Percentiles rank a stretch among this genome's conserved stretches.
phyloP scores from a whole-genome alignment of 2,329 filamentous ascomycete species.

The Hypoxylon sp. region DNA sequence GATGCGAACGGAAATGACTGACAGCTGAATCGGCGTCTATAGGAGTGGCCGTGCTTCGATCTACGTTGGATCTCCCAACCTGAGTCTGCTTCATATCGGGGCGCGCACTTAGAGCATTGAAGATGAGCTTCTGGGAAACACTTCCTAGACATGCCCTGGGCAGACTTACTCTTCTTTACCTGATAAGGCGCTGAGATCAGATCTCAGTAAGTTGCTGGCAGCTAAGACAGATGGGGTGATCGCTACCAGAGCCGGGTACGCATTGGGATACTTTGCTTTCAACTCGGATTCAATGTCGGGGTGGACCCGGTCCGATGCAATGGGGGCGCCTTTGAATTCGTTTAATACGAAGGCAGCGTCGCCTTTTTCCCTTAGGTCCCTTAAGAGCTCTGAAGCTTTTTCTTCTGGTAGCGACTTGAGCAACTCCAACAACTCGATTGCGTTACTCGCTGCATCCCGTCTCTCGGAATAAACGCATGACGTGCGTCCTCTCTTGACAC shows the following conservation, averaged over 20 bases:
- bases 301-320: not conserved
- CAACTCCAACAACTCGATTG: not conserved
- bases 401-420: not conserved
- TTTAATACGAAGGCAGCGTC: not conserved
- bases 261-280: not conserved
- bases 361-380: not conserved
- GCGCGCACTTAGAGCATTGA: not conserved
- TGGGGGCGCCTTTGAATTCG: not conserved
- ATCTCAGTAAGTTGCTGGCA: not conserved
- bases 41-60: not conserved
- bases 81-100: conserved; percentile 1
- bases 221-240: not conserved
- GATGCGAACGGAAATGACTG: not conserved
- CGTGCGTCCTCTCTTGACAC: not conserved
- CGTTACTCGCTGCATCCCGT: not conserved
- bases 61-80: not conserved
- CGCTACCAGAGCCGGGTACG: not conserved
- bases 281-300: not conserved
- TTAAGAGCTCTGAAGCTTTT: not conserved
- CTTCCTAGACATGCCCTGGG: not conserved
- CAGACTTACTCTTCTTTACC: not conserved
- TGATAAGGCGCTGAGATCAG: not conserved
- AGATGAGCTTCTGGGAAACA: not conserved
- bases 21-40: not conserved
- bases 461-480: not conserved